Evolutionary conservation across 202 grass and related monocot genomes (phyloP).

Genomic region (Schoenoplectus tabernaemontani): DNA sequence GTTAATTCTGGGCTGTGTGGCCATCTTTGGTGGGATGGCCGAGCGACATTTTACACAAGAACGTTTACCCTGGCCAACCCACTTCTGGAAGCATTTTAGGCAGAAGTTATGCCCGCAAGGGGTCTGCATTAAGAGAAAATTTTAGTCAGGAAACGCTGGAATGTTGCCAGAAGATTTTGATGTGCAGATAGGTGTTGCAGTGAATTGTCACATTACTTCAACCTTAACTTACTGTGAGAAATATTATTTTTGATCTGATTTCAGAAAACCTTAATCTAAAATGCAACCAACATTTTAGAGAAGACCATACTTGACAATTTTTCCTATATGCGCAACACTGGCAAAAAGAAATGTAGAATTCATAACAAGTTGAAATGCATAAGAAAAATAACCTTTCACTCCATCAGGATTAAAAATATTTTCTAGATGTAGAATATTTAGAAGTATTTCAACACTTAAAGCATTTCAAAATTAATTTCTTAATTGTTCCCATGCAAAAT

Average conservation of each 20-base stretch:
- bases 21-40: conserved; percentile 63
- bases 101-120: conserved; percentile 93
- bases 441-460: not conserved
- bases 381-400: not conserved
- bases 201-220: not conserved
- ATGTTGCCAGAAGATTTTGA: not conserved
- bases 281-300: not conserved
- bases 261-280: not conserved
- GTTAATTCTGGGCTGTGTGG: conserved; percentile 71
- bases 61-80: conserved; percentile 54
- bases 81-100: conserved; percentile 85
- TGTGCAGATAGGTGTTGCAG: not conserved
- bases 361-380: not conserved
- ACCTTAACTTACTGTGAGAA: not conserved
- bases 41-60: conserved; percentile 58
- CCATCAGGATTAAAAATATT: not conserved
- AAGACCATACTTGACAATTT: not conserved
- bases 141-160: not conserved
- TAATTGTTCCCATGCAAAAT: no score
- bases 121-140: conserved; percentile 39
- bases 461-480: not conserved
- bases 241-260: not conserved
- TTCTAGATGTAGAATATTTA: not conserved
- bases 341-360: not conserved
- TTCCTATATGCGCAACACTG: not conserved